Evolutionary conservation across 768 basidiomycete species (phyloP), one percentile per base, ranked within the genome.

Genomic region (Royoungia palumana): DNA sequence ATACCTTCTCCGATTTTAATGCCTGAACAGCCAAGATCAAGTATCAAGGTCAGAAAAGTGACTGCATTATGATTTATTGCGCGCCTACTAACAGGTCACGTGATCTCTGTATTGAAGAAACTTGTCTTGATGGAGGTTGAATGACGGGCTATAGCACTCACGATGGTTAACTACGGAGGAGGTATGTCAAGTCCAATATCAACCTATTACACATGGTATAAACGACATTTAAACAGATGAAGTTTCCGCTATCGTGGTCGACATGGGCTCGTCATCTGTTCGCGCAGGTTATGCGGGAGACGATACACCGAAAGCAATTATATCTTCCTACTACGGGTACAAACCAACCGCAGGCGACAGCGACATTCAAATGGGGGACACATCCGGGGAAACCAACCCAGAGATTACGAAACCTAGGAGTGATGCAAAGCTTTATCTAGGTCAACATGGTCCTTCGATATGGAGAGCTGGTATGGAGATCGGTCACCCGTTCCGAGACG

Each of bases 271-370:
- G 11, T 87, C 88, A 21, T 87, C 92, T 9, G 72, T 94, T 46
- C 85, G 96, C 64, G 92, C 93, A 11, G 96, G 96, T 45, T 96
- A 98, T 68, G 95, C 96, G 11, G 96, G 96, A 39, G 95, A 98
- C 70, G 96, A 98, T 62, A 81, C 88, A 11, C 96, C 96, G 16
- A 91, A 92, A 69, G 87, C 89, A 16, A 83, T 97, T 53, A 82
- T 95, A 54, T 89, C 96, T 8, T 89, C 94, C 4, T 77, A 82
- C 37, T 98, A 92, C 69, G 94, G 94, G 27, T 94, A 83, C 66
- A 78, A 78, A 35, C 72, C 69, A 49, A 67, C 69, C 36, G 55
- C 68, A 6, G 58, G 60, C 7, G 68, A 68, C 39, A 46, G 22
- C 22, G 68, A 67, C 47, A 47, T 66, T 28, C 66, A 36, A 74